Percentiles rank a stretch among this genome's conserved stretches.
phyloP scores from a whole-genome alignment of 2,329 filamentous ascomycete species.

The Coniochaeta sp. region DNA sequence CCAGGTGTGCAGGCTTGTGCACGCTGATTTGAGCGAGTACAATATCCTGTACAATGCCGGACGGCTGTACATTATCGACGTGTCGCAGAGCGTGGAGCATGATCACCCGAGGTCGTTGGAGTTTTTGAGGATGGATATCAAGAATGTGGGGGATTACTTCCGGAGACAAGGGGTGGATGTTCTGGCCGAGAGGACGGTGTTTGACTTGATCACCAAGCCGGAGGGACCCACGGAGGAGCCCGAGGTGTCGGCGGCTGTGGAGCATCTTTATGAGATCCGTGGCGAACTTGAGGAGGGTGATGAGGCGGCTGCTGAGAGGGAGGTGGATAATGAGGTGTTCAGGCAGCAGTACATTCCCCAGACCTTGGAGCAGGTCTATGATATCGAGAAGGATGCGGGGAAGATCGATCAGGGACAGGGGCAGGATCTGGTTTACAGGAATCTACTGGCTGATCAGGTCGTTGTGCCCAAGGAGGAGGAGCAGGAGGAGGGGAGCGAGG shows the following conservation, averaged over 20 bases:
- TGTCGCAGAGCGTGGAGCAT: constrained; percentile 94
- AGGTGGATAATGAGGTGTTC: constrained; percentile 88
- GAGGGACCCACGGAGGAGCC: constrained; percentile 55
- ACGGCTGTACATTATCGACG: constrained; percentile 89
- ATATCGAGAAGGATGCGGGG: constrained; percentile 84
- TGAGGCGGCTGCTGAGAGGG: constrained; percentile 44
- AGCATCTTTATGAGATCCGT: constrained; percentile 58
- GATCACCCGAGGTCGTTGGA: constrained; percentile 89
- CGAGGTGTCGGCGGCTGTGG: constrained; percentile 53
- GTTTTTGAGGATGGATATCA: constrained; percentile 96
- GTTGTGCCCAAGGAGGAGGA: constrained; percentile 31
- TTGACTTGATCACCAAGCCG: constrained; percentile 69
- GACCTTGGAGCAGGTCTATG: constrained; percentile 91
- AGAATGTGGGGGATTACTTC: constrained; percentile 95
- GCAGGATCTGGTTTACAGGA: constrained; percentile 75
- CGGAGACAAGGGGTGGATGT: constrained; percentile 74
- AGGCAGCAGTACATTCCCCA: constrained; percentile 95
- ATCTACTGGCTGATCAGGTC: constrained; percentile 68
- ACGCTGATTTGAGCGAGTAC: constrained; percentile 97
- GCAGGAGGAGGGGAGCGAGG: constrained; percentile 27
- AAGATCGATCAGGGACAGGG: constrained; percentile 68
- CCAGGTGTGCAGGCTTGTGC: constrained; percentile 83
- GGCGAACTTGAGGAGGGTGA: constrained; percentile 30
- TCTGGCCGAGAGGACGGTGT: constrained; percentile 71
- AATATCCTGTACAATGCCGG: constrained; percentile 86